Conservation (phyloP, 495 filamentous ascomycete genomes). For the Penicillium riverlandense region DNA sequence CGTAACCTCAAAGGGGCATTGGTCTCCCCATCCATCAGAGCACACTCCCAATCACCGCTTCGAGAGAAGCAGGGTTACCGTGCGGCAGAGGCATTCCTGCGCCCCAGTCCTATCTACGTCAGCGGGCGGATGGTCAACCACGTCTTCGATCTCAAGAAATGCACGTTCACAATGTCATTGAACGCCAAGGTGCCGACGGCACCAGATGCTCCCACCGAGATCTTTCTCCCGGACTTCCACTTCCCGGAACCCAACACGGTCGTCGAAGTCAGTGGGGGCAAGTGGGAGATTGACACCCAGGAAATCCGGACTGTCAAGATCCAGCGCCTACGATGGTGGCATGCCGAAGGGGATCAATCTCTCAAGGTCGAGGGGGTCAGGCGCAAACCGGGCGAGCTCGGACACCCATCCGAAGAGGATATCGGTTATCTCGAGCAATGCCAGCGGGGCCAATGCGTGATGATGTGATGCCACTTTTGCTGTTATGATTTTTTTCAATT, state of each 20-base stretch:
- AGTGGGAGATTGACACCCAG: constrained; percentile 74
- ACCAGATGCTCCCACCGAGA: constrained; percentile 64
- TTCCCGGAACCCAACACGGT: constrained; percentile 67
- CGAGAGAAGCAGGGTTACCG: constrained; percentile 63
- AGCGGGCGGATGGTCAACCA: constrained; percentile 60
- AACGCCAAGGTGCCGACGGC: constrained; percentile 42
- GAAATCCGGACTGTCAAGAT: constrained; percentile 58
- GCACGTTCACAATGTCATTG: constrained; percentile 63
- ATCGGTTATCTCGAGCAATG: constrained; percentile 58
- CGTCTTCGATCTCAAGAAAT: constrained; percentile 72
- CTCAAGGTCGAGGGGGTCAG: constrained; percentile 72
- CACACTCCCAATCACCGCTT: constrained; percentile 42
- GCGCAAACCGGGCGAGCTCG: constrained; percentile 43
- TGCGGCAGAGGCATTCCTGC: constrained; percentile 85
- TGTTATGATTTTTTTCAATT: neutral
- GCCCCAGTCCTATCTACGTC: constrained; percentile 72
- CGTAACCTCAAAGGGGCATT: constrained; percentile 67
- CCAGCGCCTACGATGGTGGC: constrained; percentile 85
- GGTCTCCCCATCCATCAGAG: constrained; percentile 61
- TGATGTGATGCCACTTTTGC: constrained; percentile 39
- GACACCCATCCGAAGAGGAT: constrained; percentile 39
- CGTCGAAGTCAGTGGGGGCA: constrained; percentile 74
- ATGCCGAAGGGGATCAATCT: constrained; percentile 73
- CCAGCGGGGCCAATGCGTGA: constrained; percentile 39
- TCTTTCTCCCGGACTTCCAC: constrained; percentile 89